These are phyloP conservation scores for Backusella australiensis DNA, from an alignment of 192 early-diverging fungal species.

Conservation along the genomic window DNA sequence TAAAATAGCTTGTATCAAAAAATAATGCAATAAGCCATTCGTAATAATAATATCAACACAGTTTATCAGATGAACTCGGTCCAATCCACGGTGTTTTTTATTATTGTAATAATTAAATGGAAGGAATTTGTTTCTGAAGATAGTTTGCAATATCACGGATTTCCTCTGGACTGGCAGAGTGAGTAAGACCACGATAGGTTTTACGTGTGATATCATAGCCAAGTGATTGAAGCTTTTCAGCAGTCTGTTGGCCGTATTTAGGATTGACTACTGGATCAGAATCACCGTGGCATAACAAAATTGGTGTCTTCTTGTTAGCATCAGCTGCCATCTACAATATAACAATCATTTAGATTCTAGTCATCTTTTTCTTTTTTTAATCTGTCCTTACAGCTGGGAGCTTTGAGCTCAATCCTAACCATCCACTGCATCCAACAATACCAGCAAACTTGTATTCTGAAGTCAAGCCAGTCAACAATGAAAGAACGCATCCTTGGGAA, in stretches of 20 bases:
- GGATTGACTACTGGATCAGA: slow-evolving; percentile 70
- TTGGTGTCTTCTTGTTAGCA: slow-evolving; percentile 67
- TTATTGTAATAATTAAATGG: not conserved
- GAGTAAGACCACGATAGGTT: slow-evolving; percentile 79
- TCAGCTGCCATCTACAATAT: slow-evolving; percentile 46
- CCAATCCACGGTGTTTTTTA: not conserved
- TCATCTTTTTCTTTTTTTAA: not conserved
- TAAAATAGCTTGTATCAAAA: not conserved
- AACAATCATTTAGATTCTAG: not conserved
- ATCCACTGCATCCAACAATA: slow-evolving; percentile 76
- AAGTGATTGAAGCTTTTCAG: slow-evolving; percentile 55
- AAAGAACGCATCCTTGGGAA: slow-evolving; percentile 81
- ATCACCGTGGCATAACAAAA: slow-evolving; percentile 86
- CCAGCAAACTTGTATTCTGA: slow-evolving; percentile 70
- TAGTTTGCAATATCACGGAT: slow-evolving; percentile 67
- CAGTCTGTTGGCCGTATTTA: slow-evolving; percentile 68
- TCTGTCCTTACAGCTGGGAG: slow-evolving; percentile 39
- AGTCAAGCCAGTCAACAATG: slow-evolving; percentile 69
- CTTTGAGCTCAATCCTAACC: slow-evolving; percentile 63
- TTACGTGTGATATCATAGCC: slow-evolving; percentile 72
- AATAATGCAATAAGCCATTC: not conserved
- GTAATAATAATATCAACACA: not conserved
- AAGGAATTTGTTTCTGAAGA: slow-evolving; percentile 44
- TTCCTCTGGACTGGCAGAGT: slow-evolving; percentile 68
- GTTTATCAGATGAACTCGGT: not conserved